Percentiles rank a stretch among this genome's conserved stretches.
phyloP scores from a whole-genome alignment of 305 asterid species.

The Lippia alba region DNA sequence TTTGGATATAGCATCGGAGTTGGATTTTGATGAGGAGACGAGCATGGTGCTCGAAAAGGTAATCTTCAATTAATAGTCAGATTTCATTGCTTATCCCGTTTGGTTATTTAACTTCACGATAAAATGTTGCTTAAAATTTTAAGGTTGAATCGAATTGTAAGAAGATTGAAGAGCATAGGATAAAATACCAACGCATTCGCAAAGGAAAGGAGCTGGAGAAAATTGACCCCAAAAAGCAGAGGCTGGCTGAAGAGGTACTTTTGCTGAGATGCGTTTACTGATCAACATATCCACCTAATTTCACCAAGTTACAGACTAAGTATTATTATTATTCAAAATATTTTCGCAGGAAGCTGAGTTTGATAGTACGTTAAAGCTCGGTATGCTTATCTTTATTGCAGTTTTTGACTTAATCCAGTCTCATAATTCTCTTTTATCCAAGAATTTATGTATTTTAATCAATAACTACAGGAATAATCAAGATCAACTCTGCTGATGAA shows the following conservation, averaged over 20 bases:
- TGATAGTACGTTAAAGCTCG: conserved; percentile 36
- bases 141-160: conserved; percentile 63
- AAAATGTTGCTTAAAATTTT: conserved; percentile 19
- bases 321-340: neutral
- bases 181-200: conserved; percentile 55
- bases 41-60: conserved; percentile 60
- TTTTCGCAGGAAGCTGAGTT: conserved; percentile 36
- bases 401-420: neutral
- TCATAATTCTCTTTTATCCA: neutral
- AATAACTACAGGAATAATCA: conserved; percentile 51
- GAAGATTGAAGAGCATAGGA: conserved; percentile 62
- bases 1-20: conserved; percentile 59
- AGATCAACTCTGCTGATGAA: conserved; percentile 41
- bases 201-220: conserved; percentile 47
- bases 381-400: conserved; percentile 41
- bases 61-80: neutral
- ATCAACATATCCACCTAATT: neutral
- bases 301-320: neutral
- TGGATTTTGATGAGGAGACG: conserved; percentile 78
- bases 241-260: conserved; percentile 40
- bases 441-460: too few species aligned
- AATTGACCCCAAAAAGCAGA: conserved; percentile 42
- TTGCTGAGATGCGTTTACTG: neutral
- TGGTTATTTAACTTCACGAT: neutral
- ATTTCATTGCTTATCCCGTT: neutral